Conservation (phyloP, 306 rosid species). For the Trifolium pratense region DNA sequence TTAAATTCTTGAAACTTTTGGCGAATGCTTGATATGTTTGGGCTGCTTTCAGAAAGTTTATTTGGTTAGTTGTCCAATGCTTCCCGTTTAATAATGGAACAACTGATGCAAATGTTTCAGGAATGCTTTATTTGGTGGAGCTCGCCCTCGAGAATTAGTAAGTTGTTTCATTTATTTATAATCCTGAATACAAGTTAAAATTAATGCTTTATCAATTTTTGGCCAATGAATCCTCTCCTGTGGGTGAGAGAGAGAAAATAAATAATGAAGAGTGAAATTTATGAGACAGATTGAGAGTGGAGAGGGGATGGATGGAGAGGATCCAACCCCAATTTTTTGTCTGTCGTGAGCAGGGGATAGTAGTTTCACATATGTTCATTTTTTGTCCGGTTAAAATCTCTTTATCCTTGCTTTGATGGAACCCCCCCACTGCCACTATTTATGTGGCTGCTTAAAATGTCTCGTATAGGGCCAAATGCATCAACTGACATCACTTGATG, state of each 20-base stretch:
- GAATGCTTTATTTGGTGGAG: slow-evolving; percentile 91
- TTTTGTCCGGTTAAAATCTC: not conserved
- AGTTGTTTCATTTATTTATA: slow-evolving; percentile 40
- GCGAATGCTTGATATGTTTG: slow-evolving; percentile 14
- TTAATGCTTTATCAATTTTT: not conserved
- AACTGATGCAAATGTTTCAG: slow-evolving; percentile 58
- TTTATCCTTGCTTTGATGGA: not conserved
- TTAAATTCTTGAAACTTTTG: slow-evolving; percentile 19
- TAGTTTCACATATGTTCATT: not conserved
- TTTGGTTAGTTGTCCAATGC: slow-evolving; percentile 21
- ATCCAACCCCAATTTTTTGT: not conserved
- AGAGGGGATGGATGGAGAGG: not conserved
- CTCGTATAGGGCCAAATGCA: slow-evolving; percentile 11
- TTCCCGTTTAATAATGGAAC: slow-evolving; percentile 34
- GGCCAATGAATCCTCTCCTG: not conserved
- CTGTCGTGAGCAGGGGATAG: not conserved
- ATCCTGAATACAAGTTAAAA: slow-evolving; percentile 25
- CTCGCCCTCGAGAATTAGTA: slow-evolving; percentile 97
- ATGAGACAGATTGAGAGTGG: not conserved
- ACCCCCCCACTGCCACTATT: not conserved
- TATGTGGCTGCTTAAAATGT: slow-evolving; percentile 21
- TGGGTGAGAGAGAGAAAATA: not conserved
- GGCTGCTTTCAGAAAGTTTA: slow-evolving; percentile 32
- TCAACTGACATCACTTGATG: slow-evolving; percentile 6
- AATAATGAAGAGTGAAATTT: not conserved